phyloP scores from a whole-genome alignment of 768 basidiomycete genomes.

The Rhizopogon salebrosus region DNA sequence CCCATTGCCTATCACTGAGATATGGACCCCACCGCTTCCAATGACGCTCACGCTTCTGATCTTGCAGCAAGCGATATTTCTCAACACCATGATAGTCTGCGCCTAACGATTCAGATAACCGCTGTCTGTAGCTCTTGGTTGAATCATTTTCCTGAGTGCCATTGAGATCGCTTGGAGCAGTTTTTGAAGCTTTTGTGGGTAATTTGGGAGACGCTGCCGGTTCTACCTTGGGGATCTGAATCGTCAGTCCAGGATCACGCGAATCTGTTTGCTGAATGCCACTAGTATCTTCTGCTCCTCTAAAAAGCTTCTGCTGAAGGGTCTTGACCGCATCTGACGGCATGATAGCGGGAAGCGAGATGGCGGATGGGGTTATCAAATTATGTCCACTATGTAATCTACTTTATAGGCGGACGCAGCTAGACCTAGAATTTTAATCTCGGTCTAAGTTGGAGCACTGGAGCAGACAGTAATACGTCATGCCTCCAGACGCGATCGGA shows the following conservation, averaged over 20 bases:
- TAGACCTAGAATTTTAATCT: slow-evolving; percentile 15
- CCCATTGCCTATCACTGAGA: slow-evolving; percentile 97
- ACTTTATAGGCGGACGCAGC: too few species aligned
- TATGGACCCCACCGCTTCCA: slow-evolving; percentile 99
- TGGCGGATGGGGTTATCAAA: neutral
- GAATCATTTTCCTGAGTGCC: slow-evolving; percentile 9
- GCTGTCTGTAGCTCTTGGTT: slow-evolving; percentile 50
- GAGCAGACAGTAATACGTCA: too few species aligned
- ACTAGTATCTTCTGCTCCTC: slow-evolving; percentile 29
- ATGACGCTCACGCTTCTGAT: slow-evolving; percentile 72
- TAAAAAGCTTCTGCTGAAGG: slow-evolving; percentile 72
- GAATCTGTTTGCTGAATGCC: slow-evolving; percentile 13
- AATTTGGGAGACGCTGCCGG: slow-evolving; percentile 21
- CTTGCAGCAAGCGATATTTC: slow-evolving; percentile 79
- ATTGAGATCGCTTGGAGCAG: slow-evolving; percentile 17
- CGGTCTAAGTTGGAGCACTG: neutral
- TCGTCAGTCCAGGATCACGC: slow-evolving; percentile 44
- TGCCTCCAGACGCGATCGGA: too few species aligned
- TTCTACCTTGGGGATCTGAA: slow-evolving; percentile 61
- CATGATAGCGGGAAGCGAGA: slow-evolving; percentile 28
- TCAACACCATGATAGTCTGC: slow-evolving; percentile 76
- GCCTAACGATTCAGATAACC: slow-evolving; percentile 61
- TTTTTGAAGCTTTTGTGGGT: slow-evolving; percentile 45
- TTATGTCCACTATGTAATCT: neutral
- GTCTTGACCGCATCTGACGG: slow-evolving; percentile 46